phyloP scores from a whole-genome alignment of 2,329 filamentous ascomycete genomes.

The Ophiostoma himal-ulmi region DNA sequence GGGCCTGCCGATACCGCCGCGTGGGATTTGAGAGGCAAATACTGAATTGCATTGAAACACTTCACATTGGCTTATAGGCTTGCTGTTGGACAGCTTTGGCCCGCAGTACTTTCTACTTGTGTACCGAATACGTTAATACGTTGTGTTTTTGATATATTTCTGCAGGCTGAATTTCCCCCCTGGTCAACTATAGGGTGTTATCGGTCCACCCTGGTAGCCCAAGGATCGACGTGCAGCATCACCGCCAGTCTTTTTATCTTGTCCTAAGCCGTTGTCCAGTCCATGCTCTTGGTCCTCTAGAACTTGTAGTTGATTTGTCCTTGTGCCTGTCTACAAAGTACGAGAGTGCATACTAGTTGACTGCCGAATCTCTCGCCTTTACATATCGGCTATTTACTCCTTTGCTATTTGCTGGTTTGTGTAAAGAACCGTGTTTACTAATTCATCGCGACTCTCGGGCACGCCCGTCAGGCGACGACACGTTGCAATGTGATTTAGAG shows the following conservation, averaged over 20 bases:
- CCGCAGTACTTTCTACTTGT: not conserved
- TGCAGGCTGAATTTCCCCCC: not conserved
- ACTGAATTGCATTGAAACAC: not conserved
- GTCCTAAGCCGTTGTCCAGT: not conserved
- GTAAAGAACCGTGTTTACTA: not conserved
- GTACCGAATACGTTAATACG: too few species aligned
- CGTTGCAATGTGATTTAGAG: not conserved
- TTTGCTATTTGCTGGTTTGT: not conserved
- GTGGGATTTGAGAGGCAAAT: not conserved
- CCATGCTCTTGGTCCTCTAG: not conserved
- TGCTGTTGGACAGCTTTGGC: not conserved
- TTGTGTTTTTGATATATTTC: not conserved
- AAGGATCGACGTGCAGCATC: slow-evolving; percentile 6
- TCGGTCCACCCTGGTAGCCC: not conserved
- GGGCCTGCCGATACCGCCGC: slow-evolving; percentile 1
- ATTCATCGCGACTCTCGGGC: not conserved
- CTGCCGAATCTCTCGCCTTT: not conserved
- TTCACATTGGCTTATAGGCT: not conserved
- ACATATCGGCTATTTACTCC: not conserved
- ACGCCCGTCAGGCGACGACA: not conserved
- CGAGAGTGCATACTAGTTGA: not conserved
- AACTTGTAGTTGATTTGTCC: not conserved
- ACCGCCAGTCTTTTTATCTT: not conserved
- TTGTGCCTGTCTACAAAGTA: not conserved
- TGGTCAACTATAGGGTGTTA: not conserved